Evolutionary conservation across 2,329 filamentous ascomycete species (phyloP), one percentile per base, ranked within the genome.

Genomic region (Neoascochyta sp.): DNA sequence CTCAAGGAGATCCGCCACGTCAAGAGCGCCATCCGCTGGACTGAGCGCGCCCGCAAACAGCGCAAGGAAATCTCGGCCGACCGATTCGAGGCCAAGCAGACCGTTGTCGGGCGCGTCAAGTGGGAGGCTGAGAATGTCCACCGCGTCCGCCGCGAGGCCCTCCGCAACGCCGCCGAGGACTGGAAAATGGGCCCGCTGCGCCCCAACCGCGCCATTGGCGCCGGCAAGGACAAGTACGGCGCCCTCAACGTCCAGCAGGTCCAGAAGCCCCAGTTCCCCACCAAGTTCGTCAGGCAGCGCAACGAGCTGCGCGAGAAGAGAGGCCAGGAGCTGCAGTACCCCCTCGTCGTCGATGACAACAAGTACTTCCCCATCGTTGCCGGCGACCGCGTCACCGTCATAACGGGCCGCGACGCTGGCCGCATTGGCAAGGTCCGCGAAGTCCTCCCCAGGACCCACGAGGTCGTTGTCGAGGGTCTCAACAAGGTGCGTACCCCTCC

Each of bases 321-420:
- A 24, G 50, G 52, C 20, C 22, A 50, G 8, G 43, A 43, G 5
- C 29, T 36, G 29, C 42, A 51, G 12, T 55, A 50, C 18, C 54
- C 53, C 7, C 33, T 59, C 21, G 43, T 59, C 7, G 49, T 57
- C 8, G 45, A 57, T 18, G 43, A 50, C 25, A 43, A 56, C 25
- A 54, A 45, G 26, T 55, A 36, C 32, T 57, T 56, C 18, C 55
- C 54, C 10, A 60, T 72, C 16, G 52, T 58, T 45, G 58, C 62
- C 45, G 80, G 81, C 5, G 92, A 96, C 64, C 76, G 92, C 37
- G 88, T 95, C 17, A 85, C 90, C 30, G 67, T 96, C 36, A 66
- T 87, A 31, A 78, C 82, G 39, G 89, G 90, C 7, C 75, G 74
- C 19, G 84, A 92, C 53, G 83, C 81, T 67, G 88, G 88, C 52